Conservation (phyloP, 768 basidiomycete genomes). For the Suillus luteus region DNA sequence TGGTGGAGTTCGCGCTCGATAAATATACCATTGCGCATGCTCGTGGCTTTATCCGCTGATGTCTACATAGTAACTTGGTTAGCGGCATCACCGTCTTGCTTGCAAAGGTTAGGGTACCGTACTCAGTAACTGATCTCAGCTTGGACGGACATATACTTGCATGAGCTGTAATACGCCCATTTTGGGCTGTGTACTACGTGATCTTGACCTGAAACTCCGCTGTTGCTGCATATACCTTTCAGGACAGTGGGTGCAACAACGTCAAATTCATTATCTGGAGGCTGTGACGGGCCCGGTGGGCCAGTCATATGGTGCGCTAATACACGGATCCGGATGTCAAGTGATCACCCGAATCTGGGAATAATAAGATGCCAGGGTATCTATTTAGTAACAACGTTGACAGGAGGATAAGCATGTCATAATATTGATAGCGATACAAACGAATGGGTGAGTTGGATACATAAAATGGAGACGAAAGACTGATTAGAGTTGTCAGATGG, state of each 20-base stretch:
- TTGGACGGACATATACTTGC: too few relatives aligned
- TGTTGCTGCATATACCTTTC: too few relatives aligned
- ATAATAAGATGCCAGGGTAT: background rate
- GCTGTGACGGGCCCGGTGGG: background rate
- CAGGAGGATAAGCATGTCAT: background rate
- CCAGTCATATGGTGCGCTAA: background rate
- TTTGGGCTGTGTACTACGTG: too few relatives aligned
- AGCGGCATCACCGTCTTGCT: too few relatives aligned
- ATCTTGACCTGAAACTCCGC: background rate
- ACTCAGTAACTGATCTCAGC: too few relatives aligned
- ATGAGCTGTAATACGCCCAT: too few relatives aligned
- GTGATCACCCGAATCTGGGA: background rate
- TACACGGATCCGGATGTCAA: background rate
- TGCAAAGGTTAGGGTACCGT: too few relatives aligned
- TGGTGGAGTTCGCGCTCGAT: too few relatives aligned
- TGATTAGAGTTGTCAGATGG: slow-evolving; percentile 1
- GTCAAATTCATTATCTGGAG: background rate
- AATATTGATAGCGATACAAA: slow-evolving; percentile 14
- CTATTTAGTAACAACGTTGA: background rate
- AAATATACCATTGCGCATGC: too few relatives aligned
- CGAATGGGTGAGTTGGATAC: slow-evolving; percentile 12
- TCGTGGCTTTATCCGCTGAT: too few relatives aligned
- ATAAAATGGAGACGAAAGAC: slow-evolving; percentile 1
- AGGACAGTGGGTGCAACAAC: background rate
- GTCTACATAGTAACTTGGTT: too few relatives aligned